A percentile compares a stretch with the other conserved stretches of the same genome.
Conservation (phyloP, 192 early-diverging fungal species). For the Kickxella alabastrina region DNA sequence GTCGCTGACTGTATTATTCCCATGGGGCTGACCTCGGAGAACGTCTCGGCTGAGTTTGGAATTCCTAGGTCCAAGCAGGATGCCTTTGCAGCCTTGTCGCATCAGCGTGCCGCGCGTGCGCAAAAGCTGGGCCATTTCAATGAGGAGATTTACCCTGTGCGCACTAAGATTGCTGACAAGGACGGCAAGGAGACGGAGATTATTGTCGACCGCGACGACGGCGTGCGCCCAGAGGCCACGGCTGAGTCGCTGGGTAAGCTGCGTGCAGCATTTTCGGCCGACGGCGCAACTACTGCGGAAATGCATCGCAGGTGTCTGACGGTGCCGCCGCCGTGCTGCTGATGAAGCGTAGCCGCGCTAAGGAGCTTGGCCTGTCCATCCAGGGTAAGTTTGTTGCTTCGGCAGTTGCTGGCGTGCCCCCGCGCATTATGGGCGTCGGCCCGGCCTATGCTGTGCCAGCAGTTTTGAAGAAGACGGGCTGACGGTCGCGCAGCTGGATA, state of each 20-base stretch:
- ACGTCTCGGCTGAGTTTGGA: constrained; percentile 86
- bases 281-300: constrained; percentile 92
- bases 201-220: constrained; percentile 83
- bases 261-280: constrained; percentile 80
- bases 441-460: constrained; percentile 92
- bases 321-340: constrained; percentile 94
- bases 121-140: constrained; percentile 89
- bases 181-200: constrained; percentile 73
- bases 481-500: constrained; percentile 70
- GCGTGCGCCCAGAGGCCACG: constrained; percentile 78
- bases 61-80: constrained; percentile 88
- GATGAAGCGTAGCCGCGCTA: constrained; percentile 89
- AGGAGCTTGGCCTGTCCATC: constrained; percentile 79
- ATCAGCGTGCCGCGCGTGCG: constrained; percentile 77
- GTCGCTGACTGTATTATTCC: constrained; percentile 83
- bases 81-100: constrained; percentile 80
- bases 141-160: constrained; percentile 86
- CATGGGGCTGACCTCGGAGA: constrained; percentile 96
- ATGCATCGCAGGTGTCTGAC: constrained; percentile 97
- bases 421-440: constrained; percentile 95
- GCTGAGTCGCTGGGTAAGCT: constrained; percentile 77
- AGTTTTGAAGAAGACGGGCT: constrained; percentile 76
- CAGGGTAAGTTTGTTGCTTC: constrained; percentile 85
- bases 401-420: constrained; percentile 87
- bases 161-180: constrained; percentile 67